Conservation (phyloP, 768 basidiomycete genomes). For the Boletellus emodensis region DNA sequence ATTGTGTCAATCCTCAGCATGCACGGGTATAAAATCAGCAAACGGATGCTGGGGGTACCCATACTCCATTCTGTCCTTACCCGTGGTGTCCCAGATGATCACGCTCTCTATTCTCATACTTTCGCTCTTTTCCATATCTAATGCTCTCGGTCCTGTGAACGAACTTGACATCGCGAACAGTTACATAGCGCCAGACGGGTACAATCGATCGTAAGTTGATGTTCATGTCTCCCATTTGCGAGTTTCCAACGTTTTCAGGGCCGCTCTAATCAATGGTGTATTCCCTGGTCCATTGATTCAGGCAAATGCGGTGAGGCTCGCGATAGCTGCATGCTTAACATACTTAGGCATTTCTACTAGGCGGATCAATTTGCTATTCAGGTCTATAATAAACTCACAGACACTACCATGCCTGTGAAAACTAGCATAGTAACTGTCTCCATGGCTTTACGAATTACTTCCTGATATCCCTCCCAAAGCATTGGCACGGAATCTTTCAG, state of each 20-base stretch:
- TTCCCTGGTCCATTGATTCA: slow-evolving; percentile 44
- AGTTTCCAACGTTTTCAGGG: slow-evolving; percentile 14
- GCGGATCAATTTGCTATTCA: slow-evolving; percentile 37
- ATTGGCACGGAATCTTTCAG: slow-evolving; percentile 27
- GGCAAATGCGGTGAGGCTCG: slow-evolving; percentile 30
- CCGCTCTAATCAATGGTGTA: slow-evolving; percentile 37
- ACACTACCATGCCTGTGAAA: slow-evolving; percentile 42
- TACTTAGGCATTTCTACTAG: slow-evolving; percentile 14
- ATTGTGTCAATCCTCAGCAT: not conserved
- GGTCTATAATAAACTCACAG: slow-evolving; percentile 41
- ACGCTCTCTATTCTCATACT: not conserved
- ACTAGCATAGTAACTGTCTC: slow-evolving; percentile 36
- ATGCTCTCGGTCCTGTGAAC: slow-evolving; percentile 13
- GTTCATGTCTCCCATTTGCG: not conserved
- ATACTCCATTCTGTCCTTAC: too few relatives aligned
- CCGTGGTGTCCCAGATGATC: too few relatives aligned
- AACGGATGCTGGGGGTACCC: too few relatives aligned
- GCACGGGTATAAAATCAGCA: too few relatives aligned
- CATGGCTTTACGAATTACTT: slow-evolving; percentile 1
- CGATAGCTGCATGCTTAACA: not conserved
- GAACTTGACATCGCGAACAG: slow-evolving; percentile 35
- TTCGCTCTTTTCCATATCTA: not conserved
- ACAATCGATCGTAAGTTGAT: slow-evolving; percentile 30
- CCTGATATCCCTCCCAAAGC: slow-evolving; percentile 19
- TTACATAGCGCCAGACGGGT: slow-evolving; percentile 42